phyloP scores from a whole-genome alignment of 306 rosid genomes.

The Clitoria ternatea region DNA sequence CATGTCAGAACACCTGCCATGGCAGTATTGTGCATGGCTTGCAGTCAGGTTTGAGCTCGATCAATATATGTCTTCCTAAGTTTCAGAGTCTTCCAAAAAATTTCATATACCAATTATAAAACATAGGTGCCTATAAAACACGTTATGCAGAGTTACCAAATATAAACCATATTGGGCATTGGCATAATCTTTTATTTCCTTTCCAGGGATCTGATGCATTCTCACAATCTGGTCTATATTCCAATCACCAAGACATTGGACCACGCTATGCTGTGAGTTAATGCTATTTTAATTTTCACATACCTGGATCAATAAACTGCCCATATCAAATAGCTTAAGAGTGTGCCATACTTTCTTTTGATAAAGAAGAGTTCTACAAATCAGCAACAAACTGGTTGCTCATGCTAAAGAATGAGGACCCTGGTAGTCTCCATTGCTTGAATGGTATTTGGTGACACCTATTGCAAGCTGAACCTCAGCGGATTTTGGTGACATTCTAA shows the following conservation, averaged over 20 bases:
- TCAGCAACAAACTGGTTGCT: neutral
- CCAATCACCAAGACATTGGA: constrained; percentile 95
- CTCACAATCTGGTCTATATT: constrained; percentile 90
- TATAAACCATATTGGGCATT: too few species aligned
- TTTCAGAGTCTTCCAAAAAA: too few species aligned
- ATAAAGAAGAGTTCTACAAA: neutral
- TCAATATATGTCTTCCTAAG: constrained; percentile 1
- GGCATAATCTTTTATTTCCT: constrained; percentile 10
- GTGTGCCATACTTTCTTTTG: neutral
- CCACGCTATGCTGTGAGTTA: constrained; percentile 95
- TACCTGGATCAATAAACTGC: neutral
- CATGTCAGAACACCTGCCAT: constrained; percentile 69
- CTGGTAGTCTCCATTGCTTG: neutral
- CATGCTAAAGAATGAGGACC: neutral
- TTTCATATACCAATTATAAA: neutral
- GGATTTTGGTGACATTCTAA: neutral
- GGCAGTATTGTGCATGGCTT: constrained; percentile 94
- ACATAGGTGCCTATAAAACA: neutral
- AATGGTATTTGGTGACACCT: constrained; percentile 7
- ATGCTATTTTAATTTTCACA: constrained; percentile 7
- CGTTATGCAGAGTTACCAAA: neutral
- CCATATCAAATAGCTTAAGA: neutral
- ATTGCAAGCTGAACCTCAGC: neutral
- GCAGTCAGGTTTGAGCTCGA: constrained; percentile 78
- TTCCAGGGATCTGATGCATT: constrained; percentile 91